phyloP scores from a whole-genome alignment of 2,329 filamentous ascomycete species.

The Cordyceps javanica region DNA sequence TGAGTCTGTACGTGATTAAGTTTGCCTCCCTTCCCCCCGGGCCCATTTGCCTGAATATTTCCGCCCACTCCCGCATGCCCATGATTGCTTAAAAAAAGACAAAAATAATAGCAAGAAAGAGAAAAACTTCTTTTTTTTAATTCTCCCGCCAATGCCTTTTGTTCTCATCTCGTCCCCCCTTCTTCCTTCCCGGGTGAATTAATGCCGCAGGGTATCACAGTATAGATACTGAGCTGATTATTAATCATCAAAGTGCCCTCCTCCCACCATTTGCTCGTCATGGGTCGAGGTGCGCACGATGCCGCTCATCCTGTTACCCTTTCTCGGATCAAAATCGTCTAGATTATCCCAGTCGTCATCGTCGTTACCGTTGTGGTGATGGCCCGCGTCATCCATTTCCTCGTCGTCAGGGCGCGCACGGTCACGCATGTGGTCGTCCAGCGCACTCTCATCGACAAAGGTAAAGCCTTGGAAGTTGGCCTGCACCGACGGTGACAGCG shows the following conservation, averaged over 20 bases:
- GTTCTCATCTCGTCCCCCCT: background rate
- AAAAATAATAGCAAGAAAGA: background rate
- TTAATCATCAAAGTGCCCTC: slow-evolving; percentile 59
- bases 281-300: slow-evolving; percentile 50
- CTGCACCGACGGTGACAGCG: slow-evolving; percentile 89
- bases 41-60: background rate
- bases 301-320: slow-evolving; percentile 57
- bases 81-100: slow-evolving; percentile 4
- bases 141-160: background rate
- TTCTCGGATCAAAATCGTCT: slow-evolving; percentile 46
- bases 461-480: slow-evolving; percentile 98
- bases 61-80: background rate
- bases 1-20: slow-evolving; percentile 11
- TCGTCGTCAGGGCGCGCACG: slow-evolving; percentile 45
- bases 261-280: slow-evolving; percentile 60
- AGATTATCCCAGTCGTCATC: slow-evolving; percentile 55
- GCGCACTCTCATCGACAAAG: slow-evolving; percentile 94
- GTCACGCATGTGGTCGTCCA: slow-evolving; percentile 75
- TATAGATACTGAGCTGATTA: slow-evolving; percentile 7
- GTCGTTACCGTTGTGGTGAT: slow-evolving; percentile 28
- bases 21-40: background rate
- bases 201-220: slow-evolving; percentile 1
- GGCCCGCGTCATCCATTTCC: slow-evolving; percentile 50
- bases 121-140: background rate
- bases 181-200: background rate